Evolutionary conservation across 192 early-diverging fungal species (phyloP), one percentile per base, ranked within the genome.

Genomic region (Coemansia sp.): DNA sequence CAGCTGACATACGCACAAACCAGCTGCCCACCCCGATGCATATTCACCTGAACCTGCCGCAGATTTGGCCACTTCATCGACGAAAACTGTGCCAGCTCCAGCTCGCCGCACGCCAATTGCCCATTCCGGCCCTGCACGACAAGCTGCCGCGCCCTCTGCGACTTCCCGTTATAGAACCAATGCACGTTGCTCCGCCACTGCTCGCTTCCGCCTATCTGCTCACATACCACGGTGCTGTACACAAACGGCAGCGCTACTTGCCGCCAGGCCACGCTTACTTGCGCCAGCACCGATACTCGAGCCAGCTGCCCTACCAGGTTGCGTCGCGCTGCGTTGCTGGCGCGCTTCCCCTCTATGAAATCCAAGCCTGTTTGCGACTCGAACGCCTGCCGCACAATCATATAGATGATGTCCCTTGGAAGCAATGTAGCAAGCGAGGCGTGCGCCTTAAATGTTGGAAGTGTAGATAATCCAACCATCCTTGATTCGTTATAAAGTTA

Each of bases 121-220:
- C 38, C 12, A 18, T n/a, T 31, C 12, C 15, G 5, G 10, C 26
- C 15, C 30, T 12, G 23, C 6, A 56, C 51, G 6, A 56, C 45
- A 8, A 67, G 46, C 15, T 50, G 36, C 12, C 44, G 57, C 50
- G 45, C 52, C 36, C 34, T 37, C 6, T 12, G 12, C 20, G 44
- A 15, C n/a, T 10, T 9, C 32, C 15, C 45, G 23, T 10, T 2
- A 1, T 23, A 11, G 5, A 58, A 49, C 12, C 54, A 41, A 1
- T 7, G 7, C 17, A 56, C 0, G 16, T 68, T 68, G 3, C 53
- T 68, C n/a, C 28, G 17, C 65, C 65, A 61, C 18, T 48, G n/a
- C 30, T 28, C 36, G 11, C 34, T 8, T 14, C 6, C 14, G 26
- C 38, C 38, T 21, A 11, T 12, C 51, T 48, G 52, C 23, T 68